Percentiles rank a stretch among this genome's conserved stretches.
Conservation (phyloP, 225 moss, liverwort and hornwort species). For the Pseudoscleropodium purum region DNA sequence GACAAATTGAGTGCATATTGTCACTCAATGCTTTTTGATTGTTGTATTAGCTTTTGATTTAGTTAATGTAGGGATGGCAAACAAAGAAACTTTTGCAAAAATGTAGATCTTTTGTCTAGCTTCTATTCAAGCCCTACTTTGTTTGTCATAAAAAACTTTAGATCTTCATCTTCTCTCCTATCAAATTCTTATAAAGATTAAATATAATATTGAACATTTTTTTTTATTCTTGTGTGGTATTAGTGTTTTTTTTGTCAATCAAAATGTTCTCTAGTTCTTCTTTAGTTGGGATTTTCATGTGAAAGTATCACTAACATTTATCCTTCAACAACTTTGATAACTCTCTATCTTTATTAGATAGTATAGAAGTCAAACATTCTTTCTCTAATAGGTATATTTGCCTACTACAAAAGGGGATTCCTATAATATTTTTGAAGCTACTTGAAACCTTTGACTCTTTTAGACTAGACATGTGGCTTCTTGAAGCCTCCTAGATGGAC, state of each 20-base stretch:
- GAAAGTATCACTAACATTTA: fast-evolving
- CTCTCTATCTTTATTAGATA: not conserved
- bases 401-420: not conserved
- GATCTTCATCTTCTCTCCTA: fast-evolving
- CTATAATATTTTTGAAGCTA: not conserved
- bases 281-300: fast-evolving
- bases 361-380: not conserved
- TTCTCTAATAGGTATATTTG: fast-evolving
- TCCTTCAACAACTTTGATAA: not conserved
- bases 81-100: not conserved
- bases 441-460: not conserved
- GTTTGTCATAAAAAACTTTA: fast-evolving
- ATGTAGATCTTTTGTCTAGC: not conserved
- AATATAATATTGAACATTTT: too few species aligned
- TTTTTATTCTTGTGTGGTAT: not conserved
- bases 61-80: fast-evolving
- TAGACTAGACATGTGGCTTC: fast-evolving
- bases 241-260: not conserved
- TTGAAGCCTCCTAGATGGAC: not conserved
- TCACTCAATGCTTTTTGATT: not conserved
- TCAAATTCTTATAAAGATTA: fast-evolving
- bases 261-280: not conserved
- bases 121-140: not conserved
- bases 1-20: not conserved
- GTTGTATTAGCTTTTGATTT: too few species aligned